Evolutionary conservation across 2,329 filamentous ascomycete genomes (phyloP).

Genomic region (Pseudofabraea citricarpa): DNA sequence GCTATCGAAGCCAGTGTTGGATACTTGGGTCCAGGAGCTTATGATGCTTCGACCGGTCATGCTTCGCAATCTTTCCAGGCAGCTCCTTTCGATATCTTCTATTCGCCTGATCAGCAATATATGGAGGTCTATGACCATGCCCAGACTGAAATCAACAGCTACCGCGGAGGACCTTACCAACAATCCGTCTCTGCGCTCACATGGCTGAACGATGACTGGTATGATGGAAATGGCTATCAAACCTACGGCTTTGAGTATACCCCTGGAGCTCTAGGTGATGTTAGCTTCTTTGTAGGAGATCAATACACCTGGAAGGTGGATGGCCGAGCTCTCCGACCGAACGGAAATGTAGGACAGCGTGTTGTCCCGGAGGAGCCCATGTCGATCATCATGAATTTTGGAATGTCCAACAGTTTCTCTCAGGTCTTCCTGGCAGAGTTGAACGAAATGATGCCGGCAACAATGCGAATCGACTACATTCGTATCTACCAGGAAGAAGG

Average conservation of each 20-base stretch:
- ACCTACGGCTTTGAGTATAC: conserved; percentile 59
- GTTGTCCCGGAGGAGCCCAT: conserved; percentile 63
- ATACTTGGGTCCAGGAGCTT: conserved; percentile 32
- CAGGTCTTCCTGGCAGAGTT: conserved; percentile 54
- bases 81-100: conserved; percentile 67
- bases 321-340: conserved; percentile 55
- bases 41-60: conserved; percentile 48
- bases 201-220: conserved; percentile 62
- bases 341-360: conserved; percentile 65
- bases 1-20: conserved; percentile 60
- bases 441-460: conserved; percentile 51
- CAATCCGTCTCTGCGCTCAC: conserved; percentile 58
- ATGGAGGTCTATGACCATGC: conserved; percentile 58
- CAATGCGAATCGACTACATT: conserved; percentile 65
- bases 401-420: conserved; percentile 64
- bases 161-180: conserved; percentile 58
- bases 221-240: conserved; percentile 59
- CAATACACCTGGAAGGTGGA: conserved; percentile 61
- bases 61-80: conserved; percentile 65
- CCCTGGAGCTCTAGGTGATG: conserved; percentile 52
- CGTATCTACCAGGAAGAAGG: conserved; percentile 64
- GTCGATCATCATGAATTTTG: conserved; percentile 63
- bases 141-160: conserved; percentile 53
- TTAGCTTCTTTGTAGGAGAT: conserved; percentile 66
- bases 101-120: conserved; percentile 61